These are phyloP conservation scores for Phytopythium oedochilum DNA, from an alignment of 352 stramenopile genomes.

Conservation along the genomic window DNA sequence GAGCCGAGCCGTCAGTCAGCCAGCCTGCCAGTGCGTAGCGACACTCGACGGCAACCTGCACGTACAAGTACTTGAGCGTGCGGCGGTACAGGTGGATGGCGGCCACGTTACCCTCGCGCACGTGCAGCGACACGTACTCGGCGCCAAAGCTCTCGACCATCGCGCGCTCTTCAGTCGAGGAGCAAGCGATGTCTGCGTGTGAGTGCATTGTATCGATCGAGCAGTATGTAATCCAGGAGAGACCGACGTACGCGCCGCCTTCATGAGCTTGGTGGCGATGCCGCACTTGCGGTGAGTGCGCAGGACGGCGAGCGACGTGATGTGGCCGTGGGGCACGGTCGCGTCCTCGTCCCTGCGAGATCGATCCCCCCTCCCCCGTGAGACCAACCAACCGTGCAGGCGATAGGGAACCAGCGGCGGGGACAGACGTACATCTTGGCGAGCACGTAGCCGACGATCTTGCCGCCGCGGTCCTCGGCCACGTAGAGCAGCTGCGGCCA, in stretches of 20 bases:
- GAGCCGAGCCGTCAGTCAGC: background rate
- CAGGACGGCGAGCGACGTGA: conserved; percentile 98
- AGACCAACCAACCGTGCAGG: background rate
- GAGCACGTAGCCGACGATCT: conserved; percentile 99
- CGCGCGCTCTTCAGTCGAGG: conserved; percentile 86
- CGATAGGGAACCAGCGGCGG: background rate
- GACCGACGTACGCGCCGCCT: conserved; percentile 70
- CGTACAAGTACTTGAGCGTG: conserved; percentile 96
- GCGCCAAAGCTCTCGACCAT: conserved; percentile 98
- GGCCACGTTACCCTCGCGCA: conserved; percentile 96
- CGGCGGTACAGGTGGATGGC: conserved; percentile 98
- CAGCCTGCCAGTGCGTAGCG: background rate
- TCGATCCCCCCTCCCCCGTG: conserved; percentile 1
- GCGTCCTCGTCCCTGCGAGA: conserved; percentile 70
- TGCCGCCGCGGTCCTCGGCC: conserved; percentile 95
- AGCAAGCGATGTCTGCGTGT: no score
- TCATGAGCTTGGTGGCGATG: conserved; percentile 99
- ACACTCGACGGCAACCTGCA: background rate
- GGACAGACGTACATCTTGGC: conserved; percentile 94
- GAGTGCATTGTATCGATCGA: background rate
- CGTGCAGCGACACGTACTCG: conserved; percentile 99
- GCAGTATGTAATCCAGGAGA: background rate
- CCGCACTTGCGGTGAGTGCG: conserved; percentile 96
- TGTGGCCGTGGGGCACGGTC: conserved; percentile 94
- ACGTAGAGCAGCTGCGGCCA: conserved; percentile 99